Evolutionary conservation across 2,329 filamentous ascomycete species (phyloP).

Genomic region (Pseudofabraea citricarpa): DNA sequence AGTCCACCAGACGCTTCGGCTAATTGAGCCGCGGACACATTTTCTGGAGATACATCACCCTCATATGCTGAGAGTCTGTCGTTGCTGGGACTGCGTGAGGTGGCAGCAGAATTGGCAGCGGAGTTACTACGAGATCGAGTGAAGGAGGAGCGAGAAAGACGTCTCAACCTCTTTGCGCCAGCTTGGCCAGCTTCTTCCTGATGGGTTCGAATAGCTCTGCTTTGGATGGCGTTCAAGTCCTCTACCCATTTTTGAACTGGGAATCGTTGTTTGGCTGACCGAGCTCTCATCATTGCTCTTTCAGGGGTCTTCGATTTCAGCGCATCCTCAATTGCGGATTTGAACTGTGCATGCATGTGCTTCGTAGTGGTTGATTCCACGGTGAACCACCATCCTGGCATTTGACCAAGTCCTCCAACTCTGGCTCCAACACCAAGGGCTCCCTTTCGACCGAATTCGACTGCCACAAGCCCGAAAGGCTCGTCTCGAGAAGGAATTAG

Average conservation of each 20-base stretch:
- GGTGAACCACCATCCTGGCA: constrained; percentile 69
- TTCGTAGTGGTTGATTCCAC: constrained; percentile 58
- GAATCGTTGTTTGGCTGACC: constrained; percentile 60
- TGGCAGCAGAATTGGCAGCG: too few species aligned
- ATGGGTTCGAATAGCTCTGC: constrained; percentile 51
- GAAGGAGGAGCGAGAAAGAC: neutral
- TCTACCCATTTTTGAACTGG: constrained; percentile 64
- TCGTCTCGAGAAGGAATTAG: constrained; percentile 65
- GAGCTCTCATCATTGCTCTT: constrained; percentile 57
- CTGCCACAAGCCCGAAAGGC: constrained; percentile 62
- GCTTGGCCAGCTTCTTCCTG: constrained; percentile 27
- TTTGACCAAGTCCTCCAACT: constrained; percentile 61
- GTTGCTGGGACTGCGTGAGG: neutral
- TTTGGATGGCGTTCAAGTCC: constrained; percentile 57
- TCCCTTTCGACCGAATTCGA: constrained; percentile 65
- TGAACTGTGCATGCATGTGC: constrained; percentile 60
- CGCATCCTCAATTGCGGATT: constrained; percentile 55
- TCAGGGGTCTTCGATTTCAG: constrained; percentile 49
- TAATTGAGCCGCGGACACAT: neutral
- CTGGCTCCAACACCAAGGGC: constrained; percentile 60
- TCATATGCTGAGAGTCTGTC: neutral
- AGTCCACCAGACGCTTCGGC: neutral
- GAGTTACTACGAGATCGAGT: neutral
- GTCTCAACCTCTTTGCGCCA: neutral
- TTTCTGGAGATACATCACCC: neutral